Evolutionary conservation across 2,329 filamentous ascomycete species (phyloP).

Genomic region (Xylariaceae sp.): DNA sequence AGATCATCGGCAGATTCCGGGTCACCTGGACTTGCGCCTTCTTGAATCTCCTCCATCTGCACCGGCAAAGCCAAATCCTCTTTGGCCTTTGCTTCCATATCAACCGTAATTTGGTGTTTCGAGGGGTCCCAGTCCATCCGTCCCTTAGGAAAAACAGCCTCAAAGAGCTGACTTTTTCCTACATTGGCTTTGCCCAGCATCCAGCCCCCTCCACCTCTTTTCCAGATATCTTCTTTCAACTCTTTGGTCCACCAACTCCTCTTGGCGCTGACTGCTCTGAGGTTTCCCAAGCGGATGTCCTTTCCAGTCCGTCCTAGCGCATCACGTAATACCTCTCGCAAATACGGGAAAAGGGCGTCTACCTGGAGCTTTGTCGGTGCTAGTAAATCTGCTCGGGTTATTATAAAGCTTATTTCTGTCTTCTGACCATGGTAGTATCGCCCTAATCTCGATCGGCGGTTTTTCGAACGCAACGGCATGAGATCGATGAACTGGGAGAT

Average conservation of each 20-base stretch:
- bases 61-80: background rate
- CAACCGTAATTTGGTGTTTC: constrained; percentile 47
- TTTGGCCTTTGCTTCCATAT: constrained; percentile 37
- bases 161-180: constrained; percentile 91
- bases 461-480: constrained; percentile 77
- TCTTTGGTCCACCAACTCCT: constrained; percentile 89
- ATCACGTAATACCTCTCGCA: constrained; percentile 77
- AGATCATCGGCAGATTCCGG: constrained; percentile 36
- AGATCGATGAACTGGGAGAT: constrained; percentile 74
- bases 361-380: constrained; percentile 85
- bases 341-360: constrained; percentile 83
- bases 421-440: constrained; percentile 72
- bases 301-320: constrained; percentile 72
- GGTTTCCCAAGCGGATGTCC: constrained; percentile 83
- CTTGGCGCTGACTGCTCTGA: constrained; percentile 85
- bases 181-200: constrained; percentile 99
- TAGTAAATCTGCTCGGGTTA: constrained; percentile 86
- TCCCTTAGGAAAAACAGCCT: constrained; percentile 84
- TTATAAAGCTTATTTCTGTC: constrained; percentile 86
- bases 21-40: constrained; percentile 7
- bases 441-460: constrained; percentile 74
- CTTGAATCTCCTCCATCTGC: background rate
- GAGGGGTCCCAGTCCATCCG: constrained; percentile 53
- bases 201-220: constrained; percentile 86
- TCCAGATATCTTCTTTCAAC: constrained; percentile 85